Percentiles rank a stretch among this genome's conserved stretches.
phyloP scores from a whole-genome alignment of 371 early-diverging fungal genomes.

The Mucor lusitanicus region DNA sequence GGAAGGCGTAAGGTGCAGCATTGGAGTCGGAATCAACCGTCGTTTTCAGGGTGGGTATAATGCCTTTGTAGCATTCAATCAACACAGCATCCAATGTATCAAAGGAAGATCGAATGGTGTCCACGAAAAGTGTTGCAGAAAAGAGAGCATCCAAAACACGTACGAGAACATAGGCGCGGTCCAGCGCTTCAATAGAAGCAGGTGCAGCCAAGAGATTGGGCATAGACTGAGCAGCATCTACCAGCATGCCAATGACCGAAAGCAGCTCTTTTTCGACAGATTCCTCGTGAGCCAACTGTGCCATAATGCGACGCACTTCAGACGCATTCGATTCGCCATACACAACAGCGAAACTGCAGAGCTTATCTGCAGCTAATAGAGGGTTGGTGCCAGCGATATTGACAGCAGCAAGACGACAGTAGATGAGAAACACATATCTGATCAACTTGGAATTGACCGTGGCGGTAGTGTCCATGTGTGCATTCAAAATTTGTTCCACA shows the following conservation, averaged over 20 bases:
- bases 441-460: constrained; percentile 1
- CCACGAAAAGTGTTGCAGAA: constrained; percentile 7
- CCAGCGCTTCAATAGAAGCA: background rate
- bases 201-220: constrained; percentile 25
- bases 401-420: constrained; percentile 10
- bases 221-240: constrained; percentile 37
- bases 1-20: constrained; percentile 9
- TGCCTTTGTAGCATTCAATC: constrained; percentile 14
- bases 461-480: constrained; percentile 7
- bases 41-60: constrained; percentile 5
- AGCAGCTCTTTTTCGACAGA: constrained; percentile 27
- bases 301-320: constrained; percentile 35
- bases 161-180: constrained; percentile 14
- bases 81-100: constrained; percentile 5
- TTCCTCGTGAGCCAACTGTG: constrained; percentile 23
- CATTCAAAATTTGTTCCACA: constrained; percentile 19
- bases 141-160: constrained; percentile 30
- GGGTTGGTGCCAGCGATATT: background rate
- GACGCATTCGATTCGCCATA: constrained; percentile 43
- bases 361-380: background rate
- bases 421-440: constrained; percentile 22
- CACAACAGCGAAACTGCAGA: constrained; percentile 31
- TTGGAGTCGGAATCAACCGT: background rate
- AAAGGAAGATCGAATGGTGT: background rate
- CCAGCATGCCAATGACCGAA: constrained; percentile 24